Evolutionary conservation across 106 monocot genomes (phyloP).

Genomic region (Dendrobium officinale): DNA sequence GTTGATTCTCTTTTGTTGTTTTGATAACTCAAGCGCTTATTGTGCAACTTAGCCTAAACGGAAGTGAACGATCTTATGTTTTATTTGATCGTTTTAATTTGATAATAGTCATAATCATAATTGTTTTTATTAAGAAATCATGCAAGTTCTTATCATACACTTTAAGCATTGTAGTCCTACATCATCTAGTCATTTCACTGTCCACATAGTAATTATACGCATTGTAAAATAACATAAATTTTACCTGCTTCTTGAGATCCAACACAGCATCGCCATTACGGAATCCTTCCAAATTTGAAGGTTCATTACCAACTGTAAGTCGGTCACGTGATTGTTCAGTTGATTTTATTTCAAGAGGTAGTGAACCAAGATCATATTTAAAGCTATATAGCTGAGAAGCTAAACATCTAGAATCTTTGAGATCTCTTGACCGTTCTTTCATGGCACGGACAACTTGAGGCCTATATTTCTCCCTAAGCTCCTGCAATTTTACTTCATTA

Average conservation of each 20-base stretch:
- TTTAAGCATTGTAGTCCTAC: no score
- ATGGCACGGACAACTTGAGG: slow-evolving; percentile 54
- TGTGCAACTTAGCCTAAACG: no score
- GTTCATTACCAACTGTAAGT: slow-evolving; percentile 22
- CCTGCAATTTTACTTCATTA: slow-evolving; percentile 55
- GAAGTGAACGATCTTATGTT: no score
- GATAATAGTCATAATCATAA: no score
- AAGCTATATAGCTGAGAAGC: slow-evolving; percentile 90
- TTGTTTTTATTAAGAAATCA: no score
- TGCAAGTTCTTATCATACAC: no score
- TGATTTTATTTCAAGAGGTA: slow-evolving; percentile 31
- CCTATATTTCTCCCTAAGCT: slow-evolving; percentile 66
- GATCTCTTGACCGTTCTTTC: slow-evolving; percentile 77
- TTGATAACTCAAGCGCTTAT: no score
- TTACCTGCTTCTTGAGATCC: slow-evolving; percentile 2
- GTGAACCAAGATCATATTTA: slow-evolving; percentile 62
- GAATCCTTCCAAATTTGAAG: slow-evolving; percentile 4
- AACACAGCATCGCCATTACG: background rate
- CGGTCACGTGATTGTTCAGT: slow-evolving; percentile 20
- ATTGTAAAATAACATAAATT: background rate
- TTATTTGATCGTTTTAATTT: no score
- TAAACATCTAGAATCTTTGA: slow-evolving; percentile 59
- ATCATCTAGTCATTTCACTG: no score
- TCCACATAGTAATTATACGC: background rate
- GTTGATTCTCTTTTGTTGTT: no score